phyloP scores from a whole-genome alignment of 805 yeast genomes.

The Starmerella riodocensis region DNA sequence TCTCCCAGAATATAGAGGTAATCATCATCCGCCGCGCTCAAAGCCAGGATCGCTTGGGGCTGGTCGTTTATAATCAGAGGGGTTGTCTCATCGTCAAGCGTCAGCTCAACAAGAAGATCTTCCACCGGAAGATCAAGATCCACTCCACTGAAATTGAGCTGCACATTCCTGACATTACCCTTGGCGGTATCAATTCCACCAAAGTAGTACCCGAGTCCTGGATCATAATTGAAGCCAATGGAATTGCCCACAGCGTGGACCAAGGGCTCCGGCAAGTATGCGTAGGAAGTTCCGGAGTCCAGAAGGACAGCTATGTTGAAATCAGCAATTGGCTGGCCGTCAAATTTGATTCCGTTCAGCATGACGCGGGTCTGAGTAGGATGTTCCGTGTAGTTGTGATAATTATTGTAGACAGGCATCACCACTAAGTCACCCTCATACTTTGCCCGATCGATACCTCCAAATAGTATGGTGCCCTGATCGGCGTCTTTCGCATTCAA shows the following conservation, averaged over 20 bases:
- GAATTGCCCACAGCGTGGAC: conserved; percentile 24
- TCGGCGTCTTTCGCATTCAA: conserved; percentile 27
- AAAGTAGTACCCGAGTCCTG: conserved; percentile 27
- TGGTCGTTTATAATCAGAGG: conserved; percentile 28
- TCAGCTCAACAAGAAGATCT: conserved; percentile 12
- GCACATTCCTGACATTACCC: conserved; percentile 29
- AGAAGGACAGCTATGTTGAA: conserved; percentile 34
- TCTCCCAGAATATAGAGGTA: conserved; percentile 45
- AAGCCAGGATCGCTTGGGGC: conserved; percentile 19
- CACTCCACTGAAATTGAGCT: conserved; percentile 22
- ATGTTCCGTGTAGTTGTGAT: conserved; percentile 12
- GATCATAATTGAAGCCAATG: conserved; percentile 32
- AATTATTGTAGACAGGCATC: conserved; percentile 25
- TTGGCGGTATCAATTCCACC: conserved; percentile 23
- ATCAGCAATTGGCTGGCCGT: conserved; percentile 4
- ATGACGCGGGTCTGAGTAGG: conserved; percentile 19
- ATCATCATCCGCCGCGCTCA: conserved; percentile 24
- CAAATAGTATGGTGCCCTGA: conserved; percentile 33
- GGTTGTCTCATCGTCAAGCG: conserved; percentile 6
- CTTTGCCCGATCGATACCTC: conserved; percentile 35
- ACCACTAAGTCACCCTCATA: conserved; percentile 30
- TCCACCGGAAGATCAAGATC: conserved; percentile 18
- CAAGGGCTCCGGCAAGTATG: conserved; percentile 34
- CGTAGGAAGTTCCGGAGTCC: conserved; percentile 46
- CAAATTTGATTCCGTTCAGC: conserved; percentile 11